These are phyloP conservation scores for Chlamydomonas sphaeroides DNA, from an alignment of 139 green algal species.

Conservation along the genomic window DNA sequence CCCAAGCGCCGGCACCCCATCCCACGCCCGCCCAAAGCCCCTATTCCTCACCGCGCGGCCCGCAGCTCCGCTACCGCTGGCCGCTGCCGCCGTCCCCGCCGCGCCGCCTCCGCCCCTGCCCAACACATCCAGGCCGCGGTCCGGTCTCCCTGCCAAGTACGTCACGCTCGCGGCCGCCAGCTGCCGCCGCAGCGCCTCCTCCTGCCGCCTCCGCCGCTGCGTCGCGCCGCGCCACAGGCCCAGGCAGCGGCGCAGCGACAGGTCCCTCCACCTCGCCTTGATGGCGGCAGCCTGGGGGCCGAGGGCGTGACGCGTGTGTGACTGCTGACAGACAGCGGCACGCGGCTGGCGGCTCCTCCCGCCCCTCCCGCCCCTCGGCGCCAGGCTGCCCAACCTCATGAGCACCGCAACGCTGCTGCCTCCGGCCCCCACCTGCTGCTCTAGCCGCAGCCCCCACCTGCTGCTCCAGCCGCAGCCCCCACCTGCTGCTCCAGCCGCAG, in stretches of 20 bases:
- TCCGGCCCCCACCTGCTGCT: no score
- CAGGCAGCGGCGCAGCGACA: neutral
- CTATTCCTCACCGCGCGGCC: no score
- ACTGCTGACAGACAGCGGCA: no score
- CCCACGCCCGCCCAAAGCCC: no score
- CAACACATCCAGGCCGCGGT: slow-evolving; percentile 1
- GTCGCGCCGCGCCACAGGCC: neutral
- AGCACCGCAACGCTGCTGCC: no score
- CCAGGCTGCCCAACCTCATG: no score
- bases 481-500: slow-evolving; percentile 32
- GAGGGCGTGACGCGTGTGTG: no score
- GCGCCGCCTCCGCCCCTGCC: neutral
- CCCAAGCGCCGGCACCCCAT: no score
- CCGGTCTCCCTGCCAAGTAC: neutral
- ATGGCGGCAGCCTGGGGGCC: slow-evolving; percentile 3
- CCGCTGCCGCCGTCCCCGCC: neutral
- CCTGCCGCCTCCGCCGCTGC: neutral
- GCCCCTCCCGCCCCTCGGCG: no score
- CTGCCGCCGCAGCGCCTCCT: slow-evolving; percentile 16
- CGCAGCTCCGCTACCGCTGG: no score
- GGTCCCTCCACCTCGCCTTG: neutral
- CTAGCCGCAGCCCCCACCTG: no score
- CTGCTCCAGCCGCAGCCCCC: neutral
- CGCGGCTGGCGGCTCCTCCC: no score
- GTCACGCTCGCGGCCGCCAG: neutral